Evolutionary conservation across 148 eudicot species (phyloP).

Genomic region (Silene latifolia): DNA sequence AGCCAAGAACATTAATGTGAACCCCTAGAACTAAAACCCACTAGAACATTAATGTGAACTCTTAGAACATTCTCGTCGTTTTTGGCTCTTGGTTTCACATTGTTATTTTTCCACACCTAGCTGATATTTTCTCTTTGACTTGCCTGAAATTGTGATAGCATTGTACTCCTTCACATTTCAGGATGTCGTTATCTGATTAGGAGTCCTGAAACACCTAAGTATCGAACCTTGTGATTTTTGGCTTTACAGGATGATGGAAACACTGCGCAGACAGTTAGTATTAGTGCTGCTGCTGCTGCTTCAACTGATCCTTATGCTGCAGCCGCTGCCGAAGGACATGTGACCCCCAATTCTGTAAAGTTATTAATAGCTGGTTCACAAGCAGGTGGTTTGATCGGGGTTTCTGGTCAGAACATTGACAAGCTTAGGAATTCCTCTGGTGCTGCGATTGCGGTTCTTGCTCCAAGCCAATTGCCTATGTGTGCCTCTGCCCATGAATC

Average conservation of each 20-base stretch:
- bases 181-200: neutral
- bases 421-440: slow-evolving; percentile 79
- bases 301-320: slow-evolving; percentile 27
- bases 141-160: neutral
- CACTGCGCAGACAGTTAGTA: slow-evolving; percentile 39
- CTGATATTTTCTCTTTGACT: neutral
- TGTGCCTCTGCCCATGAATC: slow-evolving; percentile 93
- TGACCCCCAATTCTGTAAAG: slow-evolving; percentile 62
- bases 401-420: slow-evolving; percentile 87
- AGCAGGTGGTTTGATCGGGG: slow-evolving; percentile 90
- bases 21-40: no score
- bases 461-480: slow-evolving; percentile 77
- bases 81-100: no score
- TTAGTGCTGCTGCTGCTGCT: slow-evolving; percentile 32
- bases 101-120: neutral
- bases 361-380: slow-evolving; percentile 89
- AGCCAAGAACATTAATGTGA: no score
- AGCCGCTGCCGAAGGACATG: slow-evolving; percentile 44
- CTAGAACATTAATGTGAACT: no score
- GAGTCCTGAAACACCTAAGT: neutral
- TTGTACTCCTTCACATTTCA: neutral
- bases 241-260: slow-evolving; percentile 55
- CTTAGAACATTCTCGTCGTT: no score
- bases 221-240: neutral
- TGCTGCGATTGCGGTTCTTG: slow-evolving; percentile 73